Percentiles rank a stretch among this genome's conserved stretches.
phyloP scores from a whole-genome alignment of 1,284 basidiomycete species.

The Dichomitus squalens region DNA sequence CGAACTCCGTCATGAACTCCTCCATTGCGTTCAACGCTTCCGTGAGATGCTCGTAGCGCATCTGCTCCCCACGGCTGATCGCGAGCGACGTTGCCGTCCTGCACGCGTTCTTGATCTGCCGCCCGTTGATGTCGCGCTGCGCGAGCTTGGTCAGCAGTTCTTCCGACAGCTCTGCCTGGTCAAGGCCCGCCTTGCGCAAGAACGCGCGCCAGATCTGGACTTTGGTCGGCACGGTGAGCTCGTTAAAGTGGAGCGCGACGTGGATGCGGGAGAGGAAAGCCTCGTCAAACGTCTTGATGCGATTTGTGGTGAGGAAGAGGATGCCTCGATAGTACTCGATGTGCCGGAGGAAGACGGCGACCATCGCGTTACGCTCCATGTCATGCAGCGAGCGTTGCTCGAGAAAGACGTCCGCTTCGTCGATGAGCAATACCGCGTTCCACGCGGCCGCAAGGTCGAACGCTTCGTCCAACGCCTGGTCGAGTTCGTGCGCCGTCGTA shows the following conservation, averaged over 20 bases:
- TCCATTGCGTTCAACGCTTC: slow-evolving; percentile 53
- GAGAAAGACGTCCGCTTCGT: no score
- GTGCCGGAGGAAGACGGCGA: slow-evolving; percentile 63
- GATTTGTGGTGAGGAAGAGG: slow-evolving; percentile 68
- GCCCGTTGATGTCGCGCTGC: slow-evolving; percentile 53
- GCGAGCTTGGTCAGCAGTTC: slow-evolving; percentile 47
- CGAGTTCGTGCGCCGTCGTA: slow-evolving; percentile 41
- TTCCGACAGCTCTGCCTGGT: slow-evolving; percentile 33
- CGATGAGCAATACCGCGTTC: slow-evolving; percentile 62
- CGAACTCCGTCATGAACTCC: slow-evolving; percentile 17
- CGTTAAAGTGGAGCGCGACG: slow-evolving; percentile 60
- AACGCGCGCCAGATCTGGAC: slow-evolving; percentile 59
- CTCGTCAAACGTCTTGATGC: slow-evolving; percentile 63
- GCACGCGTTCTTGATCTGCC: slow-evolving; percentile 67
- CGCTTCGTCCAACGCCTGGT: slow-evolving; percentile 19
- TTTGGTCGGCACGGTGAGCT: slow-evolving; percentile 50
- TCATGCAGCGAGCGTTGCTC: slow-evolving; percentile 61
- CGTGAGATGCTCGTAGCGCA: slow-evolving; percentile 49
- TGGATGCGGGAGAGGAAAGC: slow-evolving; percentile 69
- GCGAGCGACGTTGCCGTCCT: slow-evolving; percentile 62
- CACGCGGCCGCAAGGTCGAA: slow-evolving; percentile 55
- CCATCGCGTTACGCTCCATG: slow-evolving; percentile 59
- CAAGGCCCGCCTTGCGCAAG: slow-evolving; percentile 38
- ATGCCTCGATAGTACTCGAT: slow-evolving; percentile 66
- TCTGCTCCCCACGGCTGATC: slow-evolving; percentile 43